These are phyloP conservation scores for Drechslerella dactyloides DNA, from an alignment of 2,329 filamentous ascomycete genomes.

Conservation along the genomic window DNA sequence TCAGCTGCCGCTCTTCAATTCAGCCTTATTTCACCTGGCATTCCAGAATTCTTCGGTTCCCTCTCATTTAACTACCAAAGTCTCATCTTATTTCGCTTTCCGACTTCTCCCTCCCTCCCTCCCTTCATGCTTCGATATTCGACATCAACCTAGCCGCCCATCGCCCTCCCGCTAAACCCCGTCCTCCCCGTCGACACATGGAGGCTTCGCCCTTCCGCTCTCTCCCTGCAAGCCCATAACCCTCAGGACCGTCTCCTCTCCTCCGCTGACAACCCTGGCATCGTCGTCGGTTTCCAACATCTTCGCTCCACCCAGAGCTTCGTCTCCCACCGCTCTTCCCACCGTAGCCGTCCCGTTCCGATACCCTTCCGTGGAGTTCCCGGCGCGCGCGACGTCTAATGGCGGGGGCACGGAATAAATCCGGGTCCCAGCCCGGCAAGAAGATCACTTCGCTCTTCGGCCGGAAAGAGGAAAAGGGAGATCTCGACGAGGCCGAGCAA, in stretches of 20 bases:
- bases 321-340: conserved; percentile 17
- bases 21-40: background rate
- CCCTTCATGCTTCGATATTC: background rate
- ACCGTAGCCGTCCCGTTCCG: no score
- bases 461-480: conserved; percentile 37
- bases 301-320: background rate
- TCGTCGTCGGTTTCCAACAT: background rate
- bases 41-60: background rate
- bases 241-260: background rate
- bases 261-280: no score
- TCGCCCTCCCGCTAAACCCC: background rate
- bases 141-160: background rate
- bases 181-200: conserved; percentile 9
- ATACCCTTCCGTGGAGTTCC: conserved; percentile 32
- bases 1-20: background rate
- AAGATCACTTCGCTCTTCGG: conserved; percentile 42
- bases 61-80: background rate
- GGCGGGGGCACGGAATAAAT: conserved; percentile 33
- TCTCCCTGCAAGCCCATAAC: background rate
- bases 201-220: background rate
- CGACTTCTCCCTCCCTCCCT: no score
- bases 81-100: background rate
- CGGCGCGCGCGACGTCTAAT: conserved; percentile 29
- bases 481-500: conserved; percentile 34
- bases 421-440: conserved; percentile 36